Percentiles rank a stretch among this genome's conserved stretches.
Conservation (phyloP, 2,329 filamentous ascomycete species). For the Penicillium sp. region DNA sequence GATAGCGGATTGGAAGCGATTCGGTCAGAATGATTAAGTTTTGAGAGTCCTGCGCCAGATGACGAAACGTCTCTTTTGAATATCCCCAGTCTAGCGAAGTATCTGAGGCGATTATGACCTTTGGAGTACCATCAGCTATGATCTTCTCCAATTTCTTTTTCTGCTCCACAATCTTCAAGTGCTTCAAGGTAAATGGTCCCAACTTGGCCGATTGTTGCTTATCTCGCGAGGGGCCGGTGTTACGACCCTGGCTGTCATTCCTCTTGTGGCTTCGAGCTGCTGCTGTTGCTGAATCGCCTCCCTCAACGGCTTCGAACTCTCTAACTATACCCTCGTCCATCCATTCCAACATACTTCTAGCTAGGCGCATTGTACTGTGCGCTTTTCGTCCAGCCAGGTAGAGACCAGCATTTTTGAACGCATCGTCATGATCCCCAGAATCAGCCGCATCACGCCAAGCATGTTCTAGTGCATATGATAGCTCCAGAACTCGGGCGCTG, state of each 20-base stretch:
- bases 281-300: slow-evolving; percentile 23
- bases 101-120: slow-evolving; percentile 88
- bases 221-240: slow-evolving; percentile 28
- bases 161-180: slow-evolving; percentile 77
- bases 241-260: slow-evolving; percentile 38
- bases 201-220: slow-evolving; percentile 38
- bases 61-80: slow-evolving; percentile 72
- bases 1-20: slow-evolving; percentile 39
- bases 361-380: slow-evolving; percentile 83
- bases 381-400: slow-evolving; percentile 85
- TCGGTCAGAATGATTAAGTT: slow-evolving; percentile 90
- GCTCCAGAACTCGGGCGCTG: slow-evolving; percentile 85
- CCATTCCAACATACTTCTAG: slow-evolving; percentile 96
- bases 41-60: slow-evolving; percentile 68
- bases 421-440: slow-evolving; percentile 48
- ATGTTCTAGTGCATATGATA: slow-evolving; percentile 89
- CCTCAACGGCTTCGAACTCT: slow-evolving; percentile 70
- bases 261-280: slow-evolving; percentile 31
- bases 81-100: slow-evolving; percentile 92
- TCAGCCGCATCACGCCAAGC: slow-evolving; percentile 71
- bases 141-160: slow-evolving; percentile 74
- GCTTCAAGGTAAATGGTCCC: slow-evolving; percentile 85
- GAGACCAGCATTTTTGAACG: slow-evolving; percentile 54
- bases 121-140: slow-evolving; percentile 49
- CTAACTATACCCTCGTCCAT: slow-evolving; percentile 95